Evolutionary conservation across 495 filamentous ascomycete species (phyloP).

Genomic region (Aspergillus olivimuriae): DNA sequence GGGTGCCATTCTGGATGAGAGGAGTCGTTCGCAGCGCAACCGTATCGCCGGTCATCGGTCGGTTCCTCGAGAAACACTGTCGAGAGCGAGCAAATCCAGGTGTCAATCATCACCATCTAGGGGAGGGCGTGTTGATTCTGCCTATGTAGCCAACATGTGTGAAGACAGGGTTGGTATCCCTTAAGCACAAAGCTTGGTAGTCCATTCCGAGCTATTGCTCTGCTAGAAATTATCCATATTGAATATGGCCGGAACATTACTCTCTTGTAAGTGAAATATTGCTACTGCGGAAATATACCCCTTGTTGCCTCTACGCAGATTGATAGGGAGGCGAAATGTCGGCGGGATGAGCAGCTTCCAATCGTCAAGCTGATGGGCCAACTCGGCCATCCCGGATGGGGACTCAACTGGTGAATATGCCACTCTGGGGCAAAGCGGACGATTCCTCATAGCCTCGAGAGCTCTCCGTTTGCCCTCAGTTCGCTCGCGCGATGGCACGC

Average conservation of each 20-base stretch:
- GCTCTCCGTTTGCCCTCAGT: not conserved
- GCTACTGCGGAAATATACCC: conserved; percentile 36
- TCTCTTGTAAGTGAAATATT: conserved; percentile 41
- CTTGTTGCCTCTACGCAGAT: conserved; percentile 21
- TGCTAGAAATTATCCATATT: conserved; percentile 33
- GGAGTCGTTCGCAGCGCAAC: not conserved
- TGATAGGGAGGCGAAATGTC: conserved; percentile 29
- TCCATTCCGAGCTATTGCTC: conserved; percentile 4
- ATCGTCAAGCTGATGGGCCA: conserved; percentile 38
- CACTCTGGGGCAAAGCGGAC: conserved; percentile 35
- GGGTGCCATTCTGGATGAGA: conserved; percentile 15
- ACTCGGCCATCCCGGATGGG: conserved; percentile 32
- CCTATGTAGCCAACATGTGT: conserved; percentile 36
- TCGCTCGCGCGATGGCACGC: not conserved
- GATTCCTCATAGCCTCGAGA: conserved; percentile 27
- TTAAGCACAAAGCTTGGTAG: conserved; percentile 20
- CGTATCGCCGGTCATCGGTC: not conserved
- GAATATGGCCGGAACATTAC: conserved; percentile 44
- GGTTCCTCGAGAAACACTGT: no score
- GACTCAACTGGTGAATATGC: conserved; percentile 34
- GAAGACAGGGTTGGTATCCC: conserved; percentile 30
- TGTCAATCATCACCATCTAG: conserved; percentile 40
- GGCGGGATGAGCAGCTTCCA: conserved; percentile 37
- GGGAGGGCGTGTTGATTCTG: conserved; percentile 30
- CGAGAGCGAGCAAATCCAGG: conserved; percentile 45